phyloP scores from a whole-genome alignment of 1,139 yeast species.

The Suhomyces ambrosiae region DNA sequence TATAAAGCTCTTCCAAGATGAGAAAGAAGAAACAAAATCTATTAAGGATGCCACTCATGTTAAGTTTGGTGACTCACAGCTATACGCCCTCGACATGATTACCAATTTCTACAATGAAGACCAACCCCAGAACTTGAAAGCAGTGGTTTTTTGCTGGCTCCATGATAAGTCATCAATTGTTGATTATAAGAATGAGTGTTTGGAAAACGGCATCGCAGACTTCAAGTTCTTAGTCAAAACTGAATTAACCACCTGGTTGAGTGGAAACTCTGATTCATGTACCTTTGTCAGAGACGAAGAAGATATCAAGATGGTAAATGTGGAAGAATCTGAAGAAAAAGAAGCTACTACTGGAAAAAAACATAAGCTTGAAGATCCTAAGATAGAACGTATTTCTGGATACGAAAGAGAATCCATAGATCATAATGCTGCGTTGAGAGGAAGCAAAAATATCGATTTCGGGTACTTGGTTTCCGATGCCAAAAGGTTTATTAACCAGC shows the following conservation, averaged over 20 bases:
- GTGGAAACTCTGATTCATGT: conserved; percentile 63
- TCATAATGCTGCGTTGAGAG: conserved; percentile 81
- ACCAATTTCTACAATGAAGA: conserved; percentile 64
- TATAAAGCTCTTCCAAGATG: conserved; percentile 27
- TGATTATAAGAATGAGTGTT: conserved; percentile 78
- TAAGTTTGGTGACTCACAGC: conserved; percentile 28
- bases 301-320: conserved; percentile 4
- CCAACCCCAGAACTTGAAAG: conserved; percentile 52
- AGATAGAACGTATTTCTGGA: conserved; percentile 52
- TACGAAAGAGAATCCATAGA: conserved; percentile 72
- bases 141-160: conserved; percentile 80
- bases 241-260: conserved; percentile 79
- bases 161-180: conserved; percentile 75
- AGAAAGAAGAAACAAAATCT: conserved; percentile 21
- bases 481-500: conserved; percentile 56
- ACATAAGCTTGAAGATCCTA: conserved; percentile 52
- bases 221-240: conserved; percentile 85
- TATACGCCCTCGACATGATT: conserved; percentile 38
- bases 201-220: conserved; percentile 62
- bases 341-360: conserved; percentile 19
- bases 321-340: conserved; percentile 4
- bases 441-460: conserved; percentile 74
- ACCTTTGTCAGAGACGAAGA: conserved; percentile 44
- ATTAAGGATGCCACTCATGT: conserved; percentile 43
- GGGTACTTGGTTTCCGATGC: conserved; percentile 75